Conservation (phyloP, 257 asterid species). For the Primulina tabacum region DNA sequence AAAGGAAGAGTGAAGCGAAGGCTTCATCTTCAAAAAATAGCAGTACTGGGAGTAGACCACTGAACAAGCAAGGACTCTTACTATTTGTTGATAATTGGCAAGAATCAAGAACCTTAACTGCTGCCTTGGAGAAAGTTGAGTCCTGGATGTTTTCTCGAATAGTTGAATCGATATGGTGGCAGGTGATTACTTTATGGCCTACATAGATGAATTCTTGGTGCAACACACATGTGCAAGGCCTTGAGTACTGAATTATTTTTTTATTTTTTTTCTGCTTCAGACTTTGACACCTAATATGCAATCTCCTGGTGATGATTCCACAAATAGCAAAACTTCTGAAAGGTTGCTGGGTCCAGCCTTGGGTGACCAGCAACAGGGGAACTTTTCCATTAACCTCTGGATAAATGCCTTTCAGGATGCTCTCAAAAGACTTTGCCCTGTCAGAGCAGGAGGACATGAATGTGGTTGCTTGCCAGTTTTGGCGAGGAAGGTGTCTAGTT, state of each 20-base stretch:
- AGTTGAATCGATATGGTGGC: conserved; percentile 99
- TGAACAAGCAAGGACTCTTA: conserved; percentile 44
- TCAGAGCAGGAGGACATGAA: conserved; percentile 85
- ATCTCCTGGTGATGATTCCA: conserved; percentile 48
- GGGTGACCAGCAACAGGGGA: conserved; percentile 78
- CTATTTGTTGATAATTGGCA: conserved; percentile 87
- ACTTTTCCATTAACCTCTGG: conserved; percentile 79
- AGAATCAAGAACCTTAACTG: conserved; percentile 76
- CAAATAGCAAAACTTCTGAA: conserved; percentile 39
- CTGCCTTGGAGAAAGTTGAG: conserved; percentile 84
- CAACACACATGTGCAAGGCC: neutral
- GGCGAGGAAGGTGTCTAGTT: conserved; percentile 67
- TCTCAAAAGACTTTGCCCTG: conserved; percentile 83
- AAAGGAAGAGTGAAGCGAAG: conserved; percentile 33
- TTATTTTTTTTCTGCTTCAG: conserved; percentile 41
- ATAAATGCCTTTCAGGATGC: conserved; percentile 78
- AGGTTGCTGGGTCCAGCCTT: conserved; percentile 62
- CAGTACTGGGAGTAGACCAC: conserved; percentile 40
- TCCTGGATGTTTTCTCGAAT: conserved; percentile 93
- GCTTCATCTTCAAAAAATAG: conserved; percentile 33
- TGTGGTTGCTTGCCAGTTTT: conserved; percentile 96
- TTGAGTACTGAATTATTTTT: conserved; percentile 4
- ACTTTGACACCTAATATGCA: conserved; percentile 90
- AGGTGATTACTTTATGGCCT: conserved; percentile 47
- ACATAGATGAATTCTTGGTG: neutral